These are phyloP conservation scores for Eustoma russellianum DNA, from an alignment of 257 asterid genomes.

Conservation along the genomic window DNA sequence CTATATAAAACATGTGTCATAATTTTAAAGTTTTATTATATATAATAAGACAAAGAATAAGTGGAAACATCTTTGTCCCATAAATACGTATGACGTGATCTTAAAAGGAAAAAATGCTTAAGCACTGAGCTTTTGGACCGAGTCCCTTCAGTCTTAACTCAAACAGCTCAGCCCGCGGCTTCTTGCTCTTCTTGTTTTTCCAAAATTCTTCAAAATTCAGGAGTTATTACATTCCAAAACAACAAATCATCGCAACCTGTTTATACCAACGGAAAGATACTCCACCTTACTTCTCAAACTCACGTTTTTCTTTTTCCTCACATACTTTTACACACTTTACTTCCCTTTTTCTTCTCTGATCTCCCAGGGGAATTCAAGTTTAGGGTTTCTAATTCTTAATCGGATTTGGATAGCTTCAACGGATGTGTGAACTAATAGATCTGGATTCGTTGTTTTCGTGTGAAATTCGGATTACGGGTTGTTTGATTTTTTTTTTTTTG, in stretches of 20 bases:
- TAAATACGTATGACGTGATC: no score
- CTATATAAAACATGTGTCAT: no score
- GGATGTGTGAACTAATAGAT: constrained; percentile 12
- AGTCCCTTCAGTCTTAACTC: not conserved
- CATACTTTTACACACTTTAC: not conserved
- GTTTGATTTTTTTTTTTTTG: not conserved
- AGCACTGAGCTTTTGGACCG: no score
- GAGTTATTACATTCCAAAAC: constrained; percentile 9
- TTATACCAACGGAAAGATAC: not conserved
- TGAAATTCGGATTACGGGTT: no score
- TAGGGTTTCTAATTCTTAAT: constrained; percentile 15
- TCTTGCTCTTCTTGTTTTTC: not conserved
- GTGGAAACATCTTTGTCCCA: no score
- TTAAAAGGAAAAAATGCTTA: no score
- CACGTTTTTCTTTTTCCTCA: not conserved
- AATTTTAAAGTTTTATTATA: no score
- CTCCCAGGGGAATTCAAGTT: constrained; percentile 10
- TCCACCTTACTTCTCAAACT: not conserved
- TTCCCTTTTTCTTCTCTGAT: constrained; percentile 12
- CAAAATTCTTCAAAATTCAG: constrained; percentile 11
- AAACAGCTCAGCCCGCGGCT: not conserved
- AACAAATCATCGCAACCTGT: not conserved
- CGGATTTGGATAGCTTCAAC: not conserved
- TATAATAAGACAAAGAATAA: no score
- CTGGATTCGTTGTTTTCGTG: constrained; percentile 5